Base-by-base conservation (phyloP, 352 stramenopile species). In the Thalassiosira mediterranea region DNA sequence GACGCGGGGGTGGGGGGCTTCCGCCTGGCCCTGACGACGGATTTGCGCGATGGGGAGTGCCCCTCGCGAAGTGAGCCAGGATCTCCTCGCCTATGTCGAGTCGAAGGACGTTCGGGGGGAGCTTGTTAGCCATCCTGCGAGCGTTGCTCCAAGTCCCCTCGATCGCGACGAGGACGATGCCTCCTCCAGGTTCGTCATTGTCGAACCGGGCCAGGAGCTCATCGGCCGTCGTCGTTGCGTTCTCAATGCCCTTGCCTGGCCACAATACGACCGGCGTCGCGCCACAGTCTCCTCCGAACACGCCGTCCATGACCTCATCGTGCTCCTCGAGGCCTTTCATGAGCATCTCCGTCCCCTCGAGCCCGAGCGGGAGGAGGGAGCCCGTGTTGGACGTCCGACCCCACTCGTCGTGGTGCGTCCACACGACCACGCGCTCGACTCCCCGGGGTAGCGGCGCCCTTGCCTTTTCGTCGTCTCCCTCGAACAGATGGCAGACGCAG, bases 321-420 rank as follows among this genome's bases (percentile, higher is more conserved):
- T 84, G 79, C 56, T 75, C 37, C n/a, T 61, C 40, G 8, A 87
- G 34, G 26, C 79, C 79, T 52, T 84, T 87, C 79, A 87, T 87
- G 28, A 87, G 61, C 25, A 82, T 51, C 19, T 74, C 25, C 46
- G 62, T 76, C 58, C 69, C 28, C 34, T 75, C 47, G 5, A 87
- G 63, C 59, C 38, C 52, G 11, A 87, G 49, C 4, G 66, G 64
- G 4, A 87, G 37, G 28, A 87, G 31, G 21, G 64, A 75, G 17
- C 74, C 79, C 17, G 79, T 82, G 57, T 87, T 87, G 0, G 74
- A 76, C 23, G 68, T 72, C 17, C 61, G 57, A 42, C 69, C 76
- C 64, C 66, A 87, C 76, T 87, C 79, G 28, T 73, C 34, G 37
- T 87, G 74, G 65, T 87, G 79, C 13, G 71, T 82, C 79, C 74